These are phyloP conservation scores for Nannizzia gypsea DNA, from an alignment of 2,329 filamentous ascomycete species.

Conservation along the genomic window DNA sequence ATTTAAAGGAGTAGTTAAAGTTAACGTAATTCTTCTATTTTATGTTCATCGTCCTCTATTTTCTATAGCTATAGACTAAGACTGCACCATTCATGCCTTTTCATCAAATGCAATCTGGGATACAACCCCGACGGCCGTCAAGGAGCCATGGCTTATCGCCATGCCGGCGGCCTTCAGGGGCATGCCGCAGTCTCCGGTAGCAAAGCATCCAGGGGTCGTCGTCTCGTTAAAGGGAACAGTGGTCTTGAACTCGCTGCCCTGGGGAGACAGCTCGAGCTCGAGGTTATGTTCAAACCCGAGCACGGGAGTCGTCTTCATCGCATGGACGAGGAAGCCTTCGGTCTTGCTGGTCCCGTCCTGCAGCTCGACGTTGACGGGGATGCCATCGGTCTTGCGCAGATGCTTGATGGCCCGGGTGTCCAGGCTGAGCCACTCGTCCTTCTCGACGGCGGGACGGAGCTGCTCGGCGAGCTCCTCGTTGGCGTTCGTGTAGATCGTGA, in stretches of 20 bases:
- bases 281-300: neutral
- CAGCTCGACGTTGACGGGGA: neutral
- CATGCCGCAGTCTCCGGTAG: neutral
- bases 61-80: neutral
- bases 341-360: neutral
- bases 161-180: neutral
- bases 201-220: neutral
- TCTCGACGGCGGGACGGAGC: neutral
- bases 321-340: neutral
- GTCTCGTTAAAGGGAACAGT: conserved; percentile 3
- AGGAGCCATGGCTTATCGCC: neutral
- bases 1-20: too few species aligned
- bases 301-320: neutral
- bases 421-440: neutral
- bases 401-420: neutral
- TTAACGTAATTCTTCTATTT: too few species aligned
- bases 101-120: neutral
- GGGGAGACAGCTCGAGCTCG: neutral
- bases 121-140: neutral
- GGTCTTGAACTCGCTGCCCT: neutral
- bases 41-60: too few species aligned
- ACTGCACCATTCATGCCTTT: neutral
- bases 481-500: conserved; percentile 45
- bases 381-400: neutral
- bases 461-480: conserved; percentile 21